A percentile compares a stretch with the other conserved stretches of the same genome.
These are phyloP conservation scores for Parastagonospora nodorum DNA, from an alignment of 2,329 filamentous ascomycete species.

Conservation along the genomic window DNA sequence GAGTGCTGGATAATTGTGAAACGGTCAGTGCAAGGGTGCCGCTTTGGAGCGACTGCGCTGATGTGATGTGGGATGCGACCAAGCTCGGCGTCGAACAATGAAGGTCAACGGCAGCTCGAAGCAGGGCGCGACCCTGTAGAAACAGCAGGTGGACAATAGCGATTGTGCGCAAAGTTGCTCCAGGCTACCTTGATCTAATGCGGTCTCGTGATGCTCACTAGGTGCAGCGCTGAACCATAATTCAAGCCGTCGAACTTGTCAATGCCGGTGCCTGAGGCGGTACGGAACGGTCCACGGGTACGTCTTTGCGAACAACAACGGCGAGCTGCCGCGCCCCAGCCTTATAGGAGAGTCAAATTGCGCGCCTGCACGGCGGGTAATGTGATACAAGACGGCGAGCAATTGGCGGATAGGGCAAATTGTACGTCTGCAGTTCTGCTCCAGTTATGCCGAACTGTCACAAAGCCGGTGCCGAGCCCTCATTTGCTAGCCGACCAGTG, in stretches of 20 bases:
- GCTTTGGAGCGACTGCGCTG: no score
- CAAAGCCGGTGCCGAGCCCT: conserved; percentile 14
- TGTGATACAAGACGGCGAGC: conserved; percentile 5
- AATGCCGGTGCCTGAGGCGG: conserved; percentile 3
- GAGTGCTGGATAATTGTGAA: no score
- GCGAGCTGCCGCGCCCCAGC: conserved; percentile 13
- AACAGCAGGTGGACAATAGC: no score
- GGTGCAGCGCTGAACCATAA: background rate
- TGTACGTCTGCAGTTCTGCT: background rate
- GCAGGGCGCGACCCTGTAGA: no score
- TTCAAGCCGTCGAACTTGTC: background rate
- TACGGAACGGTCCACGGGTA: no score
- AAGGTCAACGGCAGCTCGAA: no score
- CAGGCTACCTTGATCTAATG: no score
- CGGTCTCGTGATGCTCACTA: background rate
- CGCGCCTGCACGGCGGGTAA: conserved; percentile 1
- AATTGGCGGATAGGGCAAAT: conserved; percentile 9
- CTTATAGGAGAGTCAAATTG: conserved; percentile 13
- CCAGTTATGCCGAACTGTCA: conserved; percentile 16
- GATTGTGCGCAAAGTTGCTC: no score
- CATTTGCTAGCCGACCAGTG: background rate
- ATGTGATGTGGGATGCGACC: no score
- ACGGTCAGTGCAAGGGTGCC: no score
- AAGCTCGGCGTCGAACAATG: no score
- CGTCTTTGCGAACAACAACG: background rate